These are phyloP conservation scores for Grammothele lineata DNA, from an alignment of 768 basidiomycete genomes.

Conservation along the genomic window DNA sequence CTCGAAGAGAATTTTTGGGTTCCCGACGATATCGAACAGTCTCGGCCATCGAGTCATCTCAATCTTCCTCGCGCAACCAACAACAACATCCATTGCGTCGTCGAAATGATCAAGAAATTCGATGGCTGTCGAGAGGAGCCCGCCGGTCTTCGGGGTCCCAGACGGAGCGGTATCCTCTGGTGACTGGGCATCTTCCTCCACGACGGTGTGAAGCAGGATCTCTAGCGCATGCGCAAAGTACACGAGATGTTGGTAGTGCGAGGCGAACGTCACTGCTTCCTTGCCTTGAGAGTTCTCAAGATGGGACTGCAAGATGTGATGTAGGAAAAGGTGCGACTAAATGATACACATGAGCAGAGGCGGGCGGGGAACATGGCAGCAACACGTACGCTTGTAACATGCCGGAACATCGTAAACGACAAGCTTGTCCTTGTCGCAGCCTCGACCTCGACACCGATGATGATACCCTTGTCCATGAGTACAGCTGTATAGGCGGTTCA, in stretches of 20 bases:
- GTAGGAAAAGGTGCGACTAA: slow-evolving; percentile 91
- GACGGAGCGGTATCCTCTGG: slow-evolving; percentile 22
- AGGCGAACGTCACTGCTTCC: slow-evolving; percentile 83
- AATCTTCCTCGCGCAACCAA: slow-evolving; percentile 94
- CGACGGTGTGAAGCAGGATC: slow-evolving; percentile 88
- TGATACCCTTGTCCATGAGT: slow-evolving; percentile 98
- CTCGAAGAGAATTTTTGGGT: slow-evolving; percentile 89
- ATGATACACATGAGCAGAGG: slow-evolving; percentile 3
- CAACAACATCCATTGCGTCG: slow-evolving; percentile 86
- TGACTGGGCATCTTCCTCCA: slow-evolving; percentile 69
- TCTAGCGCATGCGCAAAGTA: slow-evolving; percentile 94
- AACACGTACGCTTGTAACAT: slow-evolving; percentile 76
- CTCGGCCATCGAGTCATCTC: slow-evolving; percentile 89
- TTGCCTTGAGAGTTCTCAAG: slow-evolving; percentile 56
- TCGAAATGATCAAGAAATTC: slow-evolving; percentile 96
- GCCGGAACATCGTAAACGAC: slow-evolving; percentile 88
- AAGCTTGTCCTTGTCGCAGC: slow-evolving; percentile 68
- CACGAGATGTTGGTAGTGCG: slow-evolving; percentile 81
- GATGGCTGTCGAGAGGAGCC: slow-evolving; percentile 62
- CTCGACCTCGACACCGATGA: slow-evolving; percentile 94
- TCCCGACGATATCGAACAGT: slow-evolving; percentile 87
- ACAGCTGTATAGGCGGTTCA: slow-evolving; percentile 75
- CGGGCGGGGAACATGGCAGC: neutral
- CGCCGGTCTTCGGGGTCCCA: slow-evolving; percentile 23
- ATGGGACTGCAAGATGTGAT: slow-evolving; percentile 84